Conservation (phyloP, 2,329 filamentous ascomycete species). For the Monosporascus sp. region DNA sequence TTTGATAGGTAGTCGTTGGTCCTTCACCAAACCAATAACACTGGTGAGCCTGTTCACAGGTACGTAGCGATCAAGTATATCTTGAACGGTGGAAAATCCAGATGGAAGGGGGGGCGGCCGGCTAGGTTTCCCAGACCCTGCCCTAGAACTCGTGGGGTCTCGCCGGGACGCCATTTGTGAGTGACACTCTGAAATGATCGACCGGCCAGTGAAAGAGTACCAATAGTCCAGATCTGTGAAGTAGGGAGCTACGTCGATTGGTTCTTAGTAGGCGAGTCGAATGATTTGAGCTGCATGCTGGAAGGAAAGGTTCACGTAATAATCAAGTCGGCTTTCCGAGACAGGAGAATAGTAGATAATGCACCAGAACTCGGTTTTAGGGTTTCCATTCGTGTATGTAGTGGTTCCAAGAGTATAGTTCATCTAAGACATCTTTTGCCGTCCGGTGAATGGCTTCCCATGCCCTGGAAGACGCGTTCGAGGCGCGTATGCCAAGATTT, state of each 20-base stretch:
- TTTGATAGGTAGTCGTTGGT: conserved; percentile 48
- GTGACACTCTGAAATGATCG: too few relatives aligned
- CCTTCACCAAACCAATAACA: conserved; percentile 67
- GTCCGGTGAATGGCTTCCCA: not conserved
- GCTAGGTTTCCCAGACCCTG: conserved; percentile 3
- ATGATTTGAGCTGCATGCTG: not conserved
- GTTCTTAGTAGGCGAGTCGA: not conserved
- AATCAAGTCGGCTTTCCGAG: too few relatives aligned
- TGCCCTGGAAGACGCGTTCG: not conserved
- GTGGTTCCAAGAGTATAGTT: too few relatives aligned
- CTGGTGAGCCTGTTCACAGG: conserved; percentile 36
- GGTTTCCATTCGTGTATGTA: too few relatives aligned
- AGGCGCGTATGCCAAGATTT: not conserved
- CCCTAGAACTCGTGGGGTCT: conserved; percentile 6
- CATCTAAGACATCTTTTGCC: not conserved
- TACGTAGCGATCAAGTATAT: conserved; percentile 37
- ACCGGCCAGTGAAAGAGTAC: not conserved
- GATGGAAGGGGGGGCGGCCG: conserved; percentile 13
- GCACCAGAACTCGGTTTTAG: too few relatives aligned
- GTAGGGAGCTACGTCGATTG: not conserved
- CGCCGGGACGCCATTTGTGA: not conserved
- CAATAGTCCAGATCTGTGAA: too few relatives aligned
- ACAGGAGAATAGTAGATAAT: too few relatives aligned
- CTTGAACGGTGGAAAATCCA: conserved; percentile 35
- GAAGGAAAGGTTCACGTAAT: not conserved